A percentile compares a stretch with the other conserved stretches of the same genome.
These are phyloP conservation scores for Sarocladium kiliense DNA, from an alignment of 2,329 filamentous ascomycete genomes.

Conservation along the genomic window DNA sequence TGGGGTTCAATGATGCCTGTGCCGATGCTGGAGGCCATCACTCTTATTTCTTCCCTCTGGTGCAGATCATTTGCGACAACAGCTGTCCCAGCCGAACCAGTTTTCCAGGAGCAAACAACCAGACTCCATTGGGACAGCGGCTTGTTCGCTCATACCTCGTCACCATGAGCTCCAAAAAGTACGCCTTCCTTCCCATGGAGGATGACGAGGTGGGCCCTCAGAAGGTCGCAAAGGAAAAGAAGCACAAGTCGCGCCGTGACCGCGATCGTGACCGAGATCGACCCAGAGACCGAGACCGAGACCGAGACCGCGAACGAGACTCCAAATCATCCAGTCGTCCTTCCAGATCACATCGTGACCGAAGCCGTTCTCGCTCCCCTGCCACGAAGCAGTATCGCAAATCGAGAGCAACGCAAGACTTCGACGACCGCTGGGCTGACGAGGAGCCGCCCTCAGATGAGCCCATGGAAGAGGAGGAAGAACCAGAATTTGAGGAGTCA, in stretches of 20 bases:
- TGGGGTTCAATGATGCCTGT: background rate
- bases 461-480: conserved; percentile 38
- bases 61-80: background rate
- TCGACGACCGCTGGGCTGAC: conserved; percentile 78
- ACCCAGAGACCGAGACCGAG: conserved; percentile 29
- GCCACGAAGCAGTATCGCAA: conserved; percentile 34
- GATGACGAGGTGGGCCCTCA: conserved; percentile 55
- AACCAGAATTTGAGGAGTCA: conserved; percentile 61
- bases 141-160: background rate
- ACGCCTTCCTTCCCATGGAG: conserved; percentile 64
- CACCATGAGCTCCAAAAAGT: conserved; percentile 52
- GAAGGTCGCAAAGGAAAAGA: conserved; percentile 46
- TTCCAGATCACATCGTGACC: conserved; percentile 14
- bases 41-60: background rate
- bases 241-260: conserved; percentile 33
- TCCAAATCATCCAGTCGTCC: conserved; percentile 9
- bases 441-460: conserved; percentile 53
- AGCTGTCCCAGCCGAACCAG: background rate
- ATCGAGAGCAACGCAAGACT: conserved; percentile 43
- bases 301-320: conserved; percentile 23
- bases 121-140: too few species aligned
- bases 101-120: too few species aligned
- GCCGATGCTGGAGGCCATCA: background rate
- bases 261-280: conserved; percentile 29
- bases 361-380: conserved; percentile 27